Percentiles rank a stretch among this genome's conserved stretches.
Conservation (phyloP, 495 filamentous ascomycete genomes). For the Aspergillus nidulans region DNA sequence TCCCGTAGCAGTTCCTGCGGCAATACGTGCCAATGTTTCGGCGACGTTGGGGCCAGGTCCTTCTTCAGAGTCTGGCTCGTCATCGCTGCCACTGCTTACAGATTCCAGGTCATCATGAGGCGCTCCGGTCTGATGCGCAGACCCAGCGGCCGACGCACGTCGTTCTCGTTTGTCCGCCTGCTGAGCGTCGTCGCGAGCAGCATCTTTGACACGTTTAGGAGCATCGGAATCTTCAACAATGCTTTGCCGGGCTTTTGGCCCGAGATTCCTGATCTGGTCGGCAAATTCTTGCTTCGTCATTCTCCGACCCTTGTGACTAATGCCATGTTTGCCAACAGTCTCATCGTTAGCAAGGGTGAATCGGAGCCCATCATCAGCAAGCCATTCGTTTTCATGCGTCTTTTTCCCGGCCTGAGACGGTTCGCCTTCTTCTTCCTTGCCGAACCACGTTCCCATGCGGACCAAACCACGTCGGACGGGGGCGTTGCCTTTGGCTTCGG, state of each 20-base stretch:
- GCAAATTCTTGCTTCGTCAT: conserved; percentile 95
- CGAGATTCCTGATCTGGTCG: conserved; percentile 71
- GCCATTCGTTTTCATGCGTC: conserved; percentile 32
- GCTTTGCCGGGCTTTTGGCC: conserved; percentile 68
- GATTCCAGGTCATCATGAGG: conserved; percentile 22
- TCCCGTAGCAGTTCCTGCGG: conserved; percentile 32
- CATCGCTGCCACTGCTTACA: conserved; percentile 29
- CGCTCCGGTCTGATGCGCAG: neutral
- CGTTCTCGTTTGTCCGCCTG: conserved; percentile 27
- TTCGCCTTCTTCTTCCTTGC: conserved; percentile 48
- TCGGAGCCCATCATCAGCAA: conserved; percentile 74
- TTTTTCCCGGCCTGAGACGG: conserved; percentile 33
- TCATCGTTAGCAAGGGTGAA: conserved; percentile 65
- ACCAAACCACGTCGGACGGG: conserved; percentile 47
- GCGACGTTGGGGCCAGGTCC: conserved; percentile 45
- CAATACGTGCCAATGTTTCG: conserved; percentile 39
- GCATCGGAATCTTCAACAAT: conserved; percentile 65
- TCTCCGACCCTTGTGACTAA: conserved; percentile 54
- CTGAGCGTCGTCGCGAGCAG: conserved; percentile 42
- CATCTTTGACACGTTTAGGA: conserved; percentile 54
- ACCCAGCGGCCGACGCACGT: conserved; percentile 10
- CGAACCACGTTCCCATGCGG: conserved; percentile 62
- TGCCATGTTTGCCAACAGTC: conserved; percentile 28
- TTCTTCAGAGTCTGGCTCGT: conserved; percentile 26
- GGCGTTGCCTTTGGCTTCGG: conserved; percentile 24